Evolutionary conservation across 2,329 filamentous ascomycete genomes (phyloP), one percentile per base, ranked within the genome.

Genomic region (Talaromyces funiculosus): DNA sequence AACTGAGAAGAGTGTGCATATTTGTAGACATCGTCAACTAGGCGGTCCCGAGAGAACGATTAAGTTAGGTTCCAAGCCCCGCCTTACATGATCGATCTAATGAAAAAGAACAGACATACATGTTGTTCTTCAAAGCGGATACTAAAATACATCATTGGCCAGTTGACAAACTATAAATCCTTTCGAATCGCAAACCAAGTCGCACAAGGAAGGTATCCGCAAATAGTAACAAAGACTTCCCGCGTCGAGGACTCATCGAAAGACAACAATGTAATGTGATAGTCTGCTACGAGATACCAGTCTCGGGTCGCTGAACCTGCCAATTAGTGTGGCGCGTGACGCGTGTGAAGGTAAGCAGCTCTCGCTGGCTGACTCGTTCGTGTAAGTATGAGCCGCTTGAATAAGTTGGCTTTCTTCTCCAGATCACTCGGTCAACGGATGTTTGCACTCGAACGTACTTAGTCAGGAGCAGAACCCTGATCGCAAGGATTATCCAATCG

Each of bases 281-380:
- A 49, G n/a, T 31, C 24, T 6, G 20, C 12, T 24, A 45, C 7
- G 20, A 26, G 42, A 22, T 33, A 6, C 18, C 20, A 51, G 2
- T 20, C 5, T 51, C 47, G 29, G 47, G 6, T 49, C n/a, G 47
- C 22, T 20, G 26, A 51, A 10, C 18, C n/a, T 38, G 16, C 7
- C 35, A n/a, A n/a, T n/a, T n/a, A n/a, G 14, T 26, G 12, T 29
- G 33, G 29, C 18, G 20, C 33, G 33, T 38, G 24, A 38, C 33
- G 51, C 51, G 38, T 54, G 51, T 33, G 38, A 54, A n/a, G 51
- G 38, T 22, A 54, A 54, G 26, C 51, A 24, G n/a, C n/a, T n/a
- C n/a, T n/a, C n/a, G n/a, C n/a, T n/a, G n/a, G n/a, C n/a, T n/a
- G n/a, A n/a, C n/a, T n/a, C n/a, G n/a, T n/a, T n/a, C n/a, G n/a